These are phyloP conservation scores for Picea abies DNA, from an alignment of 83 land plant species.

Conservation along the genomic window DNA sequence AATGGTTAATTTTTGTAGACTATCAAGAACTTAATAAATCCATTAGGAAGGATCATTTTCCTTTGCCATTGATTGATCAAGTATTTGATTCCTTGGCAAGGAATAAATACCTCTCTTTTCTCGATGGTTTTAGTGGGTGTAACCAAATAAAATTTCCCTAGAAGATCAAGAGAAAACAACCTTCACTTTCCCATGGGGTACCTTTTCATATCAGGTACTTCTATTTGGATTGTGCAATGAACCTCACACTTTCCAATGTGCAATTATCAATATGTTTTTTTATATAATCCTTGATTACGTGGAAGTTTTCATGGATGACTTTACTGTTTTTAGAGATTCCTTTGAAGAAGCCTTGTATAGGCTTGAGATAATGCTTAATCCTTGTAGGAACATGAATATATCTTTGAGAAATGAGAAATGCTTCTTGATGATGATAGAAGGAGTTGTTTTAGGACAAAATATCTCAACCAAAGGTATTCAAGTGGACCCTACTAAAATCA, in stretches of 20 bases:
- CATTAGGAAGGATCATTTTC: slow-evolving; percentile 18
- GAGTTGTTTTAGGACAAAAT: too few relatives aligned
- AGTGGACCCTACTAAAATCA: too few relatives aligned
- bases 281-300: neutral
- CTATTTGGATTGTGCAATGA: slow-evolving; percentile 32
- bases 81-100: slow-evolving; percentile 11
- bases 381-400: too few relatives aligned
- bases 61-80: slow-evolving; percentile 12
- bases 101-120: neutral
- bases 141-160: neutral
- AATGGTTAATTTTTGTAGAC: slow-evolving; percentile 16
- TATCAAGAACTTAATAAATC: slow-evolving; percentile 1
- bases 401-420: too few relatives aligned
- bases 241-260: slow-evolving; percentile 12
- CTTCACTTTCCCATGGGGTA: slow-evolving; percentile 1
- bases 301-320: slow-evolving; percentile 32
- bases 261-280: slow-evolving; percentile 21
- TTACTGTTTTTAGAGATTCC: slow-evolving; percentile 14
- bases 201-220: neutral
- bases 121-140: slow-evolving; percentile 5
- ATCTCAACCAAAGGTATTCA: too few relatives aligned
- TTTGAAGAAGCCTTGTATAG: neutral
- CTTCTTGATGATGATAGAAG: too few relatives aligned
- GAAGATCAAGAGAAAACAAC: slow-evolving; percentile 17
- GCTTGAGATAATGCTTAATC: too few relatives aligned